A percentile compares a stretch with the other conserved stretches of the same genome.
These are phyloP conservation scores for Evernia prunastri DNA, from an alignment of 495 filamentous ascomycete species.

Conservation along the genomic window DNA sequence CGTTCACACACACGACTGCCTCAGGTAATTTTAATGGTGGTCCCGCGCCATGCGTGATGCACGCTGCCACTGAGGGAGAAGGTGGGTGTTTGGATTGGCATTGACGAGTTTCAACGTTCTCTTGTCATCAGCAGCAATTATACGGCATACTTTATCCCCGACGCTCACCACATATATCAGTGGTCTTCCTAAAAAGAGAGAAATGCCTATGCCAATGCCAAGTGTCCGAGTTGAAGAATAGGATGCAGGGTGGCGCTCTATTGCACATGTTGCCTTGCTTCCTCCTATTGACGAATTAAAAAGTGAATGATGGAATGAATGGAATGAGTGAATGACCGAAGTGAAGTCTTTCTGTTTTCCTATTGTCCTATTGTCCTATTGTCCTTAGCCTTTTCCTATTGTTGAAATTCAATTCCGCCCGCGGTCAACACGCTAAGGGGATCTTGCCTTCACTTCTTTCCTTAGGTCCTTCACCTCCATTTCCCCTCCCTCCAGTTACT, in stretches of 20 bases:
- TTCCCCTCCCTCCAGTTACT: background rate
- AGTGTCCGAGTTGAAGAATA: background rate
- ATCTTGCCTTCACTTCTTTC: background rate
- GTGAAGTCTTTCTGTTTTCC: no score
- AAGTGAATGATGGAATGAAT: background rate
- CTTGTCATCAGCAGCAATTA: no score
- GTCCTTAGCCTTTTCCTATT: no score
- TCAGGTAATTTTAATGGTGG: background rate
- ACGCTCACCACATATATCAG: background rate
- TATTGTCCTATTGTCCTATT: no score
- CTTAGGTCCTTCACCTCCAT: background rate
- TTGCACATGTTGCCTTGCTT: background rate
- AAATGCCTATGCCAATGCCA: no score
- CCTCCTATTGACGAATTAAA: background rate
- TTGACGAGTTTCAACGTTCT: background rate
- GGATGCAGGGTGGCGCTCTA: background rate
- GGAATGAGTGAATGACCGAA: no score
- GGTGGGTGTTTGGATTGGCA: background rate
- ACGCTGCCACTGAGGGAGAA: background rate
- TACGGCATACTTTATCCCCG: background rate
- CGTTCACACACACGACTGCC: background rate
- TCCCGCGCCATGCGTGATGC: background rate
- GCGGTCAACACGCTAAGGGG: background rate
- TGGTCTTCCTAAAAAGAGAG: background rate
- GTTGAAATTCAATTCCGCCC: background rate